Conservation (phyloP, 2,329 filamentous ascomycete species). For the Colletotrichum sp. region DNA sequence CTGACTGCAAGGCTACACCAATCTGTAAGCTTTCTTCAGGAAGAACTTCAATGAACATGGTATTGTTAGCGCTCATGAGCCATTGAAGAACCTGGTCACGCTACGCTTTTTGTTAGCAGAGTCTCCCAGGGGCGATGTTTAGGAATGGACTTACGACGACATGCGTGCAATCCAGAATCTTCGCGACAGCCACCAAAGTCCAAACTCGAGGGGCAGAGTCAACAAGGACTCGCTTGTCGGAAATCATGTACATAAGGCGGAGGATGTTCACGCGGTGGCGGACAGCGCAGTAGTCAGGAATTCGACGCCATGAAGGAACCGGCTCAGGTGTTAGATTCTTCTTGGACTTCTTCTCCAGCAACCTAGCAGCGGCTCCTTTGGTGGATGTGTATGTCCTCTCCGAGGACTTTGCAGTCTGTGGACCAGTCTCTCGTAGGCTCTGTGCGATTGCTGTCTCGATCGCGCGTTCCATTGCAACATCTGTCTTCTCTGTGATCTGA, state of each 20-base stretch:
- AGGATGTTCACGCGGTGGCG: conserved; percentile 70
- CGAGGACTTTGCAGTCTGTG: background rate
- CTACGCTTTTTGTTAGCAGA: conserved; percentile 24
- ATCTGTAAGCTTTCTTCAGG: conserved; percentile 67
- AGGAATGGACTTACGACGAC: conserved; percentile 33
- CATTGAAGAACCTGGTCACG: conserved; percentile 60
- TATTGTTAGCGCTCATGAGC: conserved; percentile 61
- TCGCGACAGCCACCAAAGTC: conserved; percentile 68
- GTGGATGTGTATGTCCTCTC: background rate
- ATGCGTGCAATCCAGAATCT: conserved; percentile 57
- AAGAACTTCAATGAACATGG: conserved; percentile 65
- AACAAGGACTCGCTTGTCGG: conserved; percentile 57
- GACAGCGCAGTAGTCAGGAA: conserved; percentile 67
- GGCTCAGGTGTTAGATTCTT: background rate
- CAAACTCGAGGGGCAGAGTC: conserved; percentile 72
- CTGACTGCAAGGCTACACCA: conserved; percentile 51
- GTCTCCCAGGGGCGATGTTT: conserved; percentile 21
- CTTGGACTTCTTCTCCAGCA: conserved; percentile 27
- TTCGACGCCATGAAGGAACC: conserved; percentile 35
- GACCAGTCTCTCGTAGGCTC: background rate
- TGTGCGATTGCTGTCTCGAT: background rate
- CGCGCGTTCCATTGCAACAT: background rate
- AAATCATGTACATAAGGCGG: conserved; percentile 63
- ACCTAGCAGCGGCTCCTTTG: background rate
- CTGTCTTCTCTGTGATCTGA: background rate